Percentiles rank a stretch among this genome's conserved stretches.
Conservation (phyloP, 164 flowering plant species). For the Vitis rotundifolia region DNA sequence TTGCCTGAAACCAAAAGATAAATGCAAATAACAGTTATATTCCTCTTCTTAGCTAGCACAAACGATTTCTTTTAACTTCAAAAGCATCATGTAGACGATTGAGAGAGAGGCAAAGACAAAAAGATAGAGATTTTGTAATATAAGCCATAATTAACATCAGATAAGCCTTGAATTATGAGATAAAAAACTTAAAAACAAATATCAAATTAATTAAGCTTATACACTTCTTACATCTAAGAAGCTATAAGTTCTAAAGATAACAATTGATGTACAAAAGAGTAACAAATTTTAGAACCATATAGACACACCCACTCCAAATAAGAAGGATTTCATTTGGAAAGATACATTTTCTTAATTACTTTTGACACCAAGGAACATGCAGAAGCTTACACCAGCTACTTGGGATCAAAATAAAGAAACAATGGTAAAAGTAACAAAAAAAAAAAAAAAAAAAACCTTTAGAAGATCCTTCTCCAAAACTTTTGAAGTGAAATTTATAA, state of each 20-base stretch:
- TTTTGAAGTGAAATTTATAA: too few relatives aligned
- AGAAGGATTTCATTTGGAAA: background rate
- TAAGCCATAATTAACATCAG: too few relatives aligned
- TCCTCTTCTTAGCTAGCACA: background rate
- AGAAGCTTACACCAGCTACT: background rate
- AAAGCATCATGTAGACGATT: background rate
- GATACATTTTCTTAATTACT: background rate
- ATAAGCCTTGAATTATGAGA: background rate
- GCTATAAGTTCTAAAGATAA: background rate
- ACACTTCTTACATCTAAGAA: background rate
- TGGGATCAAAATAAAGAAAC: too few relatives aligned
- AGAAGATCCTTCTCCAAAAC: too few relatives aligned
- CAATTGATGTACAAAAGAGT: background rate
- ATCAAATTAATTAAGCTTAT: background rate
- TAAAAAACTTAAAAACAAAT: background rate
- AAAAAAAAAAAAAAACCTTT: too few relatives aligned
- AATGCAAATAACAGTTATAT: background rate
- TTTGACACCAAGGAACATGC: background rate
- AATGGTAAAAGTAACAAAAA: too few relatives aligned
- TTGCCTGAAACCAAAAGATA: constrained; percentile 52
- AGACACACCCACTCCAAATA: background rate
- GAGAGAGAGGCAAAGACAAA: background rate
- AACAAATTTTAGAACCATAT: background rate
- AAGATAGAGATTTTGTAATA: background rate
- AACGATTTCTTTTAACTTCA: background rate